A percentile compares a stretch with the other conserved stretches of the same genome.
phyloP scores from a whole-genome alignment of 345 rosid species.

The Anacardium occidentale region DNA sequence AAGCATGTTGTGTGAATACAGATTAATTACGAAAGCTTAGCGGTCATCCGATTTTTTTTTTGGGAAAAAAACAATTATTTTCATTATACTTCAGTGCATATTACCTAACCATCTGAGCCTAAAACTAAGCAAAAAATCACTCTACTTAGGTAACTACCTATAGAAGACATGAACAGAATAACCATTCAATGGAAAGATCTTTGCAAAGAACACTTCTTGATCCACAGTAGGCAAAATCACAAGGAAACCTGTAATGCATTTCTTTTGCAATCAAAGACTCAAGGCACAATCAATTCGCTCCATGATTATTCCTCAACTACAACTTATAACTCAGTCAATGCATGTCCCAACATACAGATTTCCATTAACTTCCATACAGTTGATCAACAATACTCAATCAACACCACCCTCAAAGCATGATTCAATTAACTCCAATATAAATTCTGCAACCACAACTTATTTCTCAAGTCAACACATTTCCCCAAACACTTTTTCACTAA shows the following conservation, averaged over 20 bases:
- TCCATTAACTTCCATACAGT: background rate
- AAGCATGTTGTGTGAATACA: background rate
- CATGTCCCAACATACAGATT: constrained; percentile 2
- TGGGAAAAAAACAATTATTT: too few species aligned
- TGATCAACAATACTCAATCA: constrained; percentile 7
- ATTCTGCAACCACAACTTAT: constrained; percentile 1
- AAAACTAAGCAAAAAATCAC: background rate
- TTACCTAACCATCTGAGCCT: background rate
- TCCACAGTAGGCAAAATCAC: constrained; percentile 13
- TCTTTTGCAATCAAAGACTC: background rate
- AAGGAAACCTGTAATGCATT: background rate
- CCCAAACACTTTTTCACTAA: background rate
- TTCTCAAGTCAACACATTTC: background rate
- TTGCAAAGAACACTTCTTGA: background rate
- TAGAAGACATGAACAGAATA: background rate
- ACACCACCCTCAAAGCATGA: background rate
- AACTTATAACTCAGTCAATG: background rate
- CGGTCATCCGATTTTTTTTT: background rate
- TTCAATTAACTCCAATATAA: background rate
- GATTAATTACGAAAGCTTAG: background rate
- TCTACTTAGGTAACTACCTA: background rate
- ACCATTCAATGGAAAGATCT: background rate
- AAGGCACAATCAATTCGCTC: background rate
- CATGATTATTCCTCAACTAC: background rate
- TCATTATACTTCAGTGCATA: background rate